Base-by-base conservation (phyloP, 129 eudicot species). In the Saposhnikovia divaricata region DNA sequence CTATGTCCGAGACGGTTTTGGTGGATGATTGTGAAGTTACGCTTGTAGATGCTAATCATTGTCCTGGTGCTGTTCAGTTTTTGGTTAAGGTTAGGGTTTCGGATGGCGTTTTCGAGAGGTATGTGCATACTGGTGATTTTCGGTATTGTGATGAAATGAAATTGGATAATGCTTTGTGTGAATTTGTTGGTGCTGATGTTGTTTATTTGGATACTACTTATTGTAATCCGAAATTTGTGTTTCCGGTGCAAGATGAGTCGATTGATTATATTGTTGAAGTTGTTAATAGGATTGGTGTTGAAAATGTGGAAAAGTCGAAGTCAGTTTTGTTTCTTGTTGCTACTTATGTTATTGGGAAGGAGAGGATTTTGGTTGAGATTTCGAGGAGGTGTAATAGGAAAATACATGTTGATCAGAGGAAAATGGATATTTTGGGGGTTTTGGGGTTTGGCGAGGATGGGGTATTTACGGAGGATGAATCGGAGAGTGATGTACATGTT, bases 101-200 rank as follows among this genome's bases (percentile, higher is more conserved):
- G 43, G 87, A 44, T 27, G 88, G 84, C 9, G 80, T 48, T 50
- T 78, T 21, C 65, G 89, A 87, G 81, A 87, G 87, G 85, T 95
- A 89, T 83, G 98, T 95, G 79, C 98, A 95, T 45, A 95, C 98
- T 0, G 97, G 98, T 77, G 98, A 95, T 87, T 95, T 92, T 84
- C 84, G 98, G 81, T 95, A 80, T 72, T 75, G 87, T 80, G 81
- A 70, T 9, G 75, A 53, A 0, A 92, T 95, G 97, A 85, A 71
- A 76, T 79, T 51, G 16, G 88, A 86, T n/a, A 59, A 84, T 79
- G 76, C 28, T 61, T 74, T 95, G 69, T 76, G 70, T 78, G 85
- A 89, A 4, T 95, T 87, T 80, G 57, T 92, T 65, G 97, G 98
- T 71, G 88, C 91, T 83, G 96, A 95, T 83, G 97, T 91, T 44